These are phyloP conservation scores for Basidioascus undulatus DNA, from an alignment of 768 basidiomycete species.

Conservation along the genomic window DNA sequence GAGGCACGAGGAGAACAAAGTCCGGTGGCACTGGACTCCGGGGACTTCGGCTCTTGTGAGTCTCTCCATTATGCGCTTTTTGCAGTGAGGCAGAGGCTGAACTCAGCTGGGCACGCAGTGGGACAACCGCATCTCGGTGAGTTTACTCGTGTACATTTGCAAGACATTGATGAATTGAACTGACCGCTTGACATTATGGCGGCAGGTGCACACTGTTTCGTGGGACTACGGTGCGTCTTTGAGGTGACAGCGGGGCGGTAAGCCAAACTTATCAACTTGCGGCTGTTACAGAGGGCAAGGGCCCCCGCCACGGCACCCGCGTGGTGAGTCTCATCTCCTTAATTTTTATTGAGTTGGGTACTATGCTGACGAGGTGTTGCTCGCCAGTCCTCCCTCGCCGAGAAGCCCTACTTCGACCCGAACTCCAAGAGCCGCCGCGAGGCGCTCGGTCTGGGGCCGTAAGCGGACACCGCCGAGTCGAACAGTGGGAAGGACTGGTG, in stretches of 20 bases:
- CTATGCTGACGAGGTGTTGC: too few species aligned
- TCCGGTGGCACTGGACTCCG: slow-evolving; percentile 17
- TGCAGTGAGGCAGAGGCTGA: neutral
- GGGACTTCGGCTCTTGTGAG: slow-evolving; percentile 14
- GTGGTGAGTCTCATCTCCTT: too few species aligned
- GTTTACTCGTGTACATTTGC: neutral
- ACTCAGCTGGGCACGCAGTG: too few species aligned
- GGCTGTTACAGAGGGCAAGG: slow-evolving; percentile 9
- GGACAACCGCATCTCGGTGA: slow-evolving; percentile 3
- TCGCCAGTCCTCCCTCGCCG: slow-evolving; percentile 15
- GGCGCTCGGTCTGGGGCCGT: slow-evolving; percentile 5
- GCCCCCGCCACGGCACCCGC: slow-evolving; percentile 9
- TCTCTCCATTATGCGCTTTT: neutral
- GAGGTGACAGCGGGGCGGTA: too few species aligned
- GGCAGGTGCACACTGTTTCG: slow-evolving; percentile 10
- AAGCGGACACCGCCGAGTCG: too few species aligned
- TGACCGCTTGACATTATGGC: too few species aligned
- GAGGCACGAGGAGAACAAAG: slow-evolving; percentile 13
- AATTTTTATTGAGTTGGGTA: too few species aligned
- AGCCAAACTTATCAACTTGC: too few species aligned
- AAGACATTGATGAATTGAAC: neutral
- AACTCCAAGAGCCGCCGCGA: slow-evolving; percentile 11
- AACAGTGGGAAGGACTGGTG: too few species aligned
- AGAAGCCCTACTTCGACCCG: slow-evolving; percentile 14
- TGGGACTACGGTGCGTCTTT: slow-evolving; percentile 7